Percentiles rank a stretch among this genome's conserved stretches.
These are phyloP conservation scores for Candida glaebosa DNA, from an alignment of 805 yeast species.

Conservation along the genomic window DNA sequence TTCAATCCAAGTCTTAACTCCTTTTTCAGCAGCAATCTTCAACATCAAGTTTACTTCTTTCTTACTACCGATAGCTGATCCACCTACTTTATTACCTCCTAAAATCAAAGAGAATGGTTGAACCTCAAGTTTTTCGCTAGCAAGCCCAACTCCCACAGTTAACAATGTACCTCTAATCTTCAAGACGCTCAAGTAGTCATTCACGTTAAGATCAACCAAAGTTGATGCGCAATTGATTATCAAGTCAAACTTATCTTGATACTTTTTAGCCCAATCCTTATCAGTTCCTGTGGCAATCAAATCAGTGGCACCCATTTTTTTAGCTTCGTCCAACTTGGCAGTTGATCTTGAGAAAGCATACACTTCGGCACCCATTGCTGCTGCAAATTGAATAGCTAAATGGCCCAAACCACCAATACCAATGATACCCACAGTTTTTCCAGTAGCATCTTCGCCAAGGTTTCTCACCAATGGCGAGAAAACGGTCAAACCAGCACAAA, in stretches of 20 bases:
- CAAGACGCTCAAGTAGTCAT: conserved; percentile 37
- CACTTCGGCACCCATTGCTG: conserved; percentile 62
- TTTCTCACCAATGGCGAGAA: conserved; percentile 49
- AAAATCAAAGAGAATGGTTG: conserved; percentile 50
- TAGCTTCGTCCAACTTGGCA: conserved; percentile 28
- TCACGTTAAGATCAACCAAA: conserved; percentile 21
- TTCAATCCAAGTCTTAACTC: conserved; percentile 63
- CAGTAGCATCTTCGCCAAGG: conserved; percentile 20
- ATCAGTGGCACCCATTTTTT: conserved; percentile 30
- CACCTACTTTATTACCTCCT: conserved; percentile 50
- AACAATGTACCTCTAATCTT: conserved; percentile 58
- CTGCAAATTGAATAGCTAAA: too few relatives aligned
- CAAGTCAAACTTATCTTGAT: conserved; percentile 38
- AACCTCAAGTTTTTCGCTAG: conserved; percentile 40
- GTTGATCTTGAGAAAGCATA: conserved; percentile 37
- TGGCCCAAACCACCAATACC: conserved; percentile 71
- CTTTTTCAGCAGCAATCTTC: conserved; percentile 56
- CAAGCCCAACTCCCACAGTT: conserved; percentile 63
- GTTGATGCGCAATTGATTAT: conserved; percentile 46
- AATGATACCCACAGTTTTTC: conserved; percentile 51
- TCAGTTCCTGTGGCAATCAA: conserved; percentile 50
- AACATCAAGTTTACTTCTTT: conserved; percentile 65
- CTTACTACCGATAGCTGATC: conserved; percentile 61
- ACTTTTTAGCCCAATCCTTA: conserved; percentile 36
- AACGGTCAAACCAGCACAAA: conserved; percentile 57